phyloP scores from a whole-genome alignment of 1,284 basidiomycete genomes.

The Cronartium quercuum region DNA sequence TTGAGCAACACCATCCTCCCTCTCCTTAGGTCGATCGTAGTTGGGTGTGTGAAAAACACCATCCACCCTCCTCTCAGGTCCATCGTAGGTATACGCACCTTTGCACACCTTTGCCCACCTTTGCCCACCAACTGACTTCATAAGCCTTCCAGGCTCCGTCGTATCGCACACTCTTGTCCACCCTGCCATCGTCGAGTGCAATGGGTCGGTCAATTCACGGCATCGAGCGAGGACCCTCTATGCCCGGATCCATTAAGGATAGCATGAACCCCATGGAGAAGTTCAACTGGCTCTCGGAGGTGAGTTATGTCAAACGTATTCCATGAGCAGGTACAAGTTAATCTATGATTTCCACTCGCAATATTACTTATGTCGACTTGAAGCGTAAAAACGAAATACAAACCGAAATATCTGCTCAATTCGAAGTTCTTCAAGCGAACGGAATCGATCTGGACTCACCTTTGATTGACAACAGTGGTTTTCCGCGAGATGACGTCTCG shows the following conservation, averaged over 20 bases:
- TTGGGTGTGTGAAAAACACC: too few relatives aligned
- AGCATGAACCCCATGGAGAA: not conserved
- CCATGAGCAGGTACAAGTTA: not conserved
- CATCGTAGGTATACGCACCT: too few relatives aligned
- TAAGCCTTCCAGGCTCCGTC: too few relatives aligned
- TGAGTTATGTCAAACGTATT: not conserved
- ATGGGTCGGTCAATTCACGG: not conserved
- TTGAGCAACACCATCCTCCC: too few relatives aligned
- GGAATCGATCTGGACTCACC: conserved; percentile 5
- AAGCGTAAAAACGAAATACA: conserved; percentile 9
- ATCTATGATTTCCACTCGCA: not conserved
- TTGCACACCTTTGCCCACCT: too few relatives aligned
- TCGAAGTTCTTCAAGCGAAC: conserved; percentile 4
- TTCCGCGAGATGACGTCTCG: conserved; percentile 28
- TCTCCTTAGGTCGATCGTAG: too few relatives aligned
- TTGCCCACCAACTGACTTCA: too few relatives aligned
- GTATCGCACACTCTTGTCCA: too few relatives aligned
- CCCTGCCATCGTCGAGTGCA: too few relatives aligned
- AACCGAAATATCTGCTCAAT: conserved; percentile 1
- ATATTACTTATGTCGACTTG: not conserved
- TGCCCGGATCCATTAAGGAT: not conserved
- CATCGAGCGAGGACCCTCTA: not conserved
- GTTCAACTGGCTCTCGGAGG: not conserved
- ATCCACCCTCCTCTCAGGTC: too few relatives aligned
- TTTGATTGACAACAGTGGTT: conserved; percentile 14